Base-by-base conservation (phyloP, 1,284 basidiomycete genomes). In the Veloporphyrellus conicus region DNA sequence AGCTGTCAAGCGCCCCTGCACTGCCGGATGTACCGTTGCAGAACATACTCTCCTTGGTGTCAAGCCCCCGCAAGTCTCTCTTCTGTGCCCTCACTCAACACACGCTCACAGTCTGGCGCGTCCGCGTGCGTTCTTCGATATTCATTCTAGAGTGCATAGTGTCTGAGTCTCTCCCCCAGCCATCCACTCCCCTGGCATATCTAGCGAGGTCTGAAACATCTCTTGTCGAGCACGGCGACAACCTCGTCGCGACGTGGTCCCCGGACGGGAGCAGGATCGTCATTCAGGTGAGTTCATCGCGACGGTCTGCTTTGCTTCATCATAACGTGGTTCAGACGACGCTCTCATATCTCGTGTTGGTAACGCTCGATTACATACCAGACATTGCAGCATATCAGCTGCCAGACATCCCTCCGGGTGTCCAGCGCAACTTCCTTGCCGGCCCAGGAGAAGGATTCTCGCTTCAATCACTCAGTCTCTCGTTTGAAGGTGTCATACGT, bases 401-500 rank as follows among this genome's bases (percentile, higher is more conserved):
- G 0, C 76, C 80, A 15, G 68, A 75, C 9, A 69, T 81, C 37
- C 72, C 73, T 39, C 66, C 70, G 25, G 78, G 69, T 62, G 77
- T 79, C 41, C 82, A 77, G 56, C 76, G 76, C 43, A 82, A 76
- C 60, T 90, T 90, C 63, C 69, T 86, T 16, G 73, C 82, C 12
- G 91, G 90, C 22, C 79, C 91, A 9, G 92, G 91, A 8, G 88
- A 91, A 67, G 86, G 77, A 3, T 63, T 81, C 7, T 77, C 79
- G 0, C 69, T 90, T 39, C 83, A 84, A 47, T 75, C 79, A 14
- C 67, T 88, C 34, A 74, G 71, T 47, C 69, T 91, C 38, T 76
- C 79, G 27, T 81, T 91, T 43, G 91, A 94, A 62, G 91, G 91
- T 1, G 90, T 93, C 19, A 77, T 91, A 50, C 78, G 82, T 6